phyloP scores from a whole-genome alignment of 2,329 filamentous ascomycete genomes.

The Aspergillus fijiensis region DNA sequence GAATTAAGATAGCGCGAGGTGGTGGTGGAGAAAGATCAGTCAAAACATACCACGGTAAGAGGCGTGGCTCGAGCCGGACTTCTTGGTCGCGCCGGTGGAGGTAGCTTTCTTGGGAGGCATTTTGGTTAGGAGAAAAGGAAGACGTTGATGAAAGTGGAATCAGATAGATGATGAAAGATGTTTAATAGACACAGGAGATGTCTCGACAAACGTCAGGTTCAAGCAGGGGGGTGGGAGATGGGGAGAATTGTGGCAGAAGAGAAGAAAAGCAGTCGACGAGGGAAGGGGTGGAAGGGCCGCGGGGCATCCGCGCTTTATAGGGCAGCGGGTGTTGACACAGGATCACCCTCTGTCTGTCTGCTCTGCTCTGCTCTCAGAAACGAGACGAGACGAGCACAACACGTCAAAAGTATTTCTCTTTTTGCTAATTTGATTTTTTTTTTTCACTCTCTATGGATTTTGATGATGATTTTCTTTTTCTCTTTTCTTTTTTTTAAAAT shows the following conservation, averaged over 20 bases:
- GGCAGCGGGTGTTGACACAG: slow-evolving; percentile 42
- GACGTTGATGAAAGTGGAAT: slow-evolving; percentile 14
- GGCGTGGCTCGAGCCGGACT: slow-evolving; percentile 58
- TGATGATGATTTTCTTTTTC: background rate
- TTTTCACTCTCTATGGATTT: slow-evolving; percentile 13
- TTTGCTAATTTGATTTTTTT: slow-evolving; percentile 15
- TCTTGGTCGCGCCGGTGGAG: slow-evolving; percentile 56
- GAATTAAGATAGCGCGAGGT: slow-evolving; percentile 46
- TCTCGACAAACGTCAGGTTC: slow-evolving; percentile 3
- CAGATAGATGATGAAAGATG: slow-evolving; percentile 1
- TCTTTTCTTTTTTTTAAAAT: slow-evolving; percentile 1
- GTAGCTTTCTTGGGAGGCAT: slow-evolving; percentile 68
- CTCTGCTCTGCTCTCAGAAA: slow-evolving; percentile 8
- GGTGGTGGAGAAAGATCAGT: slow-evolving; percentile 45
- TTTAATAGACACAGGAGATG: slow-evolving; percentile 18
- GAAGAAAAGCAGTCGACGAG: slow-evolving; percentile 35
- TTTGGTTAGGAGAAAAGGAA: slow-evolving; percentile 29
- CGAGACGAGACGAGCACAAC: slow-evolving; percentile 18
- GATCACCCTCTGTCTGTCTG: slow-evolving; percentile 31
- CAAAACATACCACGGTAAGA: slow-evolving; percentile 64
- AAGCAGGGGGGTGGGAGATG: slow-evolving; percentile 18
- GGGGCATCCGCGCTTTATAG: slow-evolving; percentile 47
- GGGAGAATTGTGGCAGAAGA: slow-evolving; percentile 20
- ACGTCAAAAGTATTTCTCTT: slow-evolving; percentile 22
- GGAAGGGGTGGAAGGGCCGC: slow-evolving; percentile 40